A percentile compares a stretch with the other conserved stretches of the same genome.
Conservation (phyloP, 176 grass and related monocot genomes). For the Neostapfia colusana region DNA sequence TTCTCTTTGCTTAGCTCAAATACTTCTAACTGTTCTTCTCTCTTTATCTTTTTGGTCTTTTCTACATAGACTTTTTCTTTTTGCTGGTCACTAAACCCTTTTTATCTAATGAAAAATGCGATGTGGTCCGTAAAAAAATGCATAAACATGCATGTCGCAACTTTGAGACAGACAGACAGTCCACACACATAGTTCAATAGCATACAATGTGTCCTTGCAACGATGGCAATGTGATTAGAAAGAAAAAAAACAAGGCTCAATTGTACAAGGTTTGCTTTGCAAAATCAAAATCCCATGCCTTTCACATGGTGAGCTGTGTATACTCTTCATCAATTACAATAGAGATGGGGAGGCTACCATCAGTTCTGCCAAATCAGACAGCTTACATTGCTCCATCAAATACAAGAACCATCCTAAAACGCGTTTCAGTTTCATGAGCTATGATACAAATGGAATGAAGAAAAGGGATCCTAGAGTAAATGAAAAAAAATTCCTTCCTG, state of each 20-base stretch:
- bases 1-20: neutral
- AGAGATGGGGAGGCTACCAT: slow-evolving; percentile 42
- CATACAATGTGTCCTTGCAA: neutral
- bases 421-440: slow-evolving; percentile 57
- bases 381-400: slow-evolving; percentile 48
- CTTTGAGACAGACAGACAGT: neutral
- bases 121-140: neutral
- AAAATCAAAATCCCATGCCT: slow-evolving; percentile 44
- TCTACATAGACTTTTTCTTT: neutral
- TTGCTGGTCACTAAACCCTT: too few species aligned
- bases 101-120: too few species aligned
- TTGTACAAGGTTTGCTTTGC: slow-evolving; percentile 29
- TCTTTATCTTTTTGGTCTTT: neutral
- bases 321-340: slow-evolving; percentile 57
- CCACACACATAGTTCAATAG: neutral
- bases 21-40: neutral
- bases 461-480: slow-evolving; percentile 12
- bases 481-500: neutral
- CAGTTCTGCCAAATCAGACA: slow-evolving; percentile 50
- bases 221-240: neutral
- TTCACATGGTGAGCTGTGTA: slow-evolving; percentile 45
- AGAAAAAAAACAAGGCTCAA: neutral
- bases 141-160: neutral
- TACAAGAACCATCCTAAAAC: slow-evolving; percentile 55
- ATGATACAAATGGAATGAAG: slow-evolving; percentile 73